Base-by-base conservation (phyloP, 306 rosid genomes). In the Senna siamea region DNA sequence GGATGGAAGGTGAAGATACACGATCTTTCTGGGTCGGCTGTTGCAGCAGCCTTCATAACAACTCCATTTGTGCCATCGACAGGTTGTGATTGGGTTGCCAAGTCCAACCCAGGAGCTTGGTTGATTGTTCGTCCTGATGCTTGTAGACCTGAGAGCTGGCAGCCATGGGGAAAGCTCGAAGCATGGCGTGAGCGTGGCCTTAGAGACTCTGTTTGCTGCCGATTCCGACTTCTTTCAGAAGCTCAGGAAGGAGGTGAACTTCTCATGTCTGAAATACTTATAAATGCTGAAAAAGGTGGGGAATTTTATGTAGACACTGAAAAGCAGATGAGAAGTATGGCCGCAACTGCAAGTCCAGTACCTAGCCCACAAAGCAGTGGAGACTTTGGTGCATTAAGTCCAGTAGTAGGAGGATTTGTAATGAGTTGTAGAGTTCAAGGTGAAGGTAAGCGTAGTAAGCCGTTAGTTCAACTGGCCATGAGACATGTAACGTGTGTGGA, bases 1-100 rank as follows among this genome's bases (percentile, higher is more conserved):
- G 98, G 97, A 62, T 93, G 98, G 98, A 93, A 93, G 96, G 92
- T 93, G 98, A 90, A 87, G 80, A 93, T 93, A 74, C 98, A 93
- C 76, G 98, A 93, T 80, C 97, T 93, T 58, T 93, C 96, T 83
- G 98, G 98, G 84, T 93, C 98, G 9, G 98, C 97, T 78, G 97
- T 90, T 74, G 98, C 98, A 66, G 97, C 97, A 70, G 96, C 98
- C 90, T 90, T 93, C 89, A 93, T 93, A 86, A 93, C 97, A 66
- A 93, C 98, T 83, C 98, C 98, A 48, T 93, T 93, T 85, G 98
- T 93, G 86, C 98, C 98, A 37, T 90, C 97, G 72, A 80, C 97
- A 77, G 92, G 97, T 86, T 93, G 93, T 76, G 98, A 93, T 80
- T 93, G 97, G 97, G 98, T 93, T 70, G 93, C 96, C 26, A 85